A percentile compares a stretch with the other conserved stretches of the same genome.
Evolutionary conservation across 1,139 yeast genomes (phyloP).

Genomic region (Groenewaldozyma auringiensis): DNA sequence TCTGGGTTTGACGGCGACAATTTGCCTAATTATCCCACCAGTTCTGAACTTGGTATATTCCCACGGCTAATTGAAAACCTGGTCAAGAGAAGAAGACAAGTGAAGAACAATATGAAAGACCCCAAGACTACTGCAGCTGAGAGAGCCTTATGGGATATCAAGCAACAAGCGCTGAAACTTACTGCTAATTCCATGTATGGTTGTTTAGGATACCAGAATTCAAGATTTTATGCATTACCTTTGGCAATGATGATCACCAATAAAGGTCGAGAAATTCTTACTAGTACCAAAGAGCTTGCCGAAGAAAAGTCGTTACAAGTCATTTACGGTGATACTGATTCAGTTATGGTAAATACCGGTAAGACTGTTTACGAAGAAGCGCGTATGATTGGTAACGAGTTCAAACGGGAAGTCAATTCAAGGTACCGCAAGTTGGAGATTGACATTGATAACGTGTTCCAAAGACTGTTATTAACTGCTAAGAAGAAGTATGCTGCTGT

Average conservation of each 20-base stretch:
- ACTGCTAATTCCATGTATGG: conserved; percentile 99
- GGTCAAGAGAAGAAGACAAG: conserved; percentile 89
- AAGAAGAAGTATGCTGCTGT: conserved; percentile 98
- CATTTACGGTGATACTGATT: conserved; percentile 98
- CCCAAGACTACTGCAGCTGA: conserved; percentile 62
- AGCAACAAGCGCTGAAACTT: conserved; percentile 90
- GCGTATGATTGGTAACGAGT: conserved; percentile 71
- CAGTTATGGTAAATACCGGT: conserved; percentile 96
- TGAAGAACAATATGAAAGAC: conserved; percentile 75
- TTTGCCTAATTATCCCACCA: conserved; percentile 65
- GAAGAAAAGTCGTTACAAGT: conserved; percentile 77
- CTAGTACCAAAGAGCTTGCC: conserved; percentile 89
- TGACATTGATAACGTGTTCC: conserved; percentile 90
- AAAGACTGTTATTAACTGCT: conserved; percentile 78
- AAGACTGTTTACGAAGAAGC: conserved; percentile 66
- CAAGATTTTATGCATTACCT: conserved; percentile 93
- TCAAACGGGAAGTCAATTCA: conserved; percentile 80
- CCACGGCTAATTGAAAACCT: conserved; percentile 78
- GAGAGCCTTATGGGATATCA: conserved; percentile 62
- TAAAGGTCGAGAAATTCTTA: conserved; percentile 91
- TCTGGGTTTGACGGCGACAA: conserved; percentile 48
- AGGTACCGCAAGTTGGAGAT: conserved; percentile 81
- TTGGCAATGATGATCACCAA: conserved; percentile 92
- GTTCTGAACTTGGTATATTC: conserved; percentile 66
- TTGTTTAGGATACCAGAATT: conserved; percentile 86